phyloP scores from a whole-genome alignment of 2,329 filamentous ascomycete genomes.

The Calycina herbarum region DNA sequence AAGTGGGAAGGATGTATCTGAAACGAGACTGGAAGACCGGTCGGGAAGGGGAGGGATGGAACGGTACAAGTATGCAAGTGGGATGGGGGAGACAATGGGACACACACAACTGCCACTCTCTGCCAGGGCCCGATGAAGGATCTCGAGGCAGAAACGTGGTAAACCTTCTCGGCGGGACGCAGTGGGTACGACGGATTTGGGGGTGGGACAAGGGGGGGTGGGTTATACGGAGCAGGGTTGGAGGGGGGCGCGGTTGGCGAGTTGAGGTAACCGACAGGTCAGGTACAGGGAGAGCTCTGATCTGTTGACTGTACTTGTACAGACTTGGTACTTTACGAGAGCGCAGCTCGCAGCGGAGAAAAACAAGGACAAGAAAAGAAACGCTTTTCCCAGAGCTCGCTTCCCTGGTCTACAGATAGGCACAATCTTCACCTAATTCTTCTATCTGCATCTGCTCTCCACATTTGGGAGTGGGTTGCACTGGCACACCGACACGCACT shows the following conservation, averaged over 20 bases:
- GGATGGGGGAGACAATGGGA: neutral
- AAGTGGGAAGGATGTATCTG: conserved; percentile 13
- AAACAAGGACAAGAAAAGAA: neutral
- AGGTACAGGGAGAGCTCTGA: neutral
- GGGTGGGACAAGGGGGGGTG: neutral
- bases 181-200: neutral
- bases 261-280: neutral
- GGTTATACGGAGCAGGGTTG: neutral
- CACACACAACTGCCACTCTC: neutral
- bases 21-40: conserved; percentile 9
- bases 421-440: neutral
- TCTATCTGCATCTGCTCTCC: neutral
- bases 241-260: neutral
- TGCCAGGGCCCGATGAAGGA: conserved; percentile 9
- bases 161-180: conserved; percentile 15
- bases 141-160: conserved; percentile 19
- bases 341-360: neutral
- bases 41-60: neutral
- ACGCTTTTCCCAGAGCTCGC: neutral
- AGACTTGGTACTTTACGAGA: neutral
- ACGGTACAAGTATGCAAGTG: conserved; percentile 15
- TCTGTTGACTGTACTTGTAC: too few species aligned
- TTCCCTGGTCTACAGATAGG: neutral
- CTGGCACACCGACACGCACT: neutral
- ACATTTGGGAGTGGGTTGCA: neutral